Conservation (phyloP, 805 yeast genomes). For the Ogataea chonburiensis region DNA sequence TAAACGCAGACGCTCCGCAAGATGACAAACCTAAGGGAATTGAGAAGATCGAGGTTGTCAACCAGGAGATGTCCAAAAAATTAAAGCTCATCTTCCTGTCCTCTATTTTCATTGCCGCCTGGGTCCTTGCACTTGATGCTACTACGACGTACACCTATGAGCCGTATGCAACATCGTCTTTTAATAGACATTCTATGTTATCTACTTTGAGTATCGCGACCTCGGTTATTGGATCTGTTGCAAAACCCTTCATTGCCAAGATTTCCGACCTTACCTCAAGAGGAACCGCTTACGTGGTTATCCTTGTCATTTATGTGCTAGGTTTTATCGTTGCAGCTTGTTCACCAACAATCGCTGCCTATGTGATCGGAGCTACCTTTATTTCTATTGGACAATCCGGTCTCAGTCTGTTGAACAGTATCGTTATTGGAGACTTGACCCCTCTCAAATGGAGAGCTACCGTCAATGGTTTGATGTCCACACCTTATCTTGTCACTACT, state of each 20-base stretch:
- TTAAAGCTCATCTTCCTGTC: conserved; percentile 33
- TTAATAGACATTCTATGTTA: conserved; percentile 24
- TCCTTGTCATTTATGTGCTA: conserved; percentile 23
- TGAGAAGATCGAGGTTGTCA: conserved; percentile 7
- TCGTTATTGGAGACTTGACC: conserved; percentile 31
- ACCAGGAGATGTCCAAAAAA: not conserved
- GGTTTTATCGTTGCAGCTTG: conserved; percentile 29
- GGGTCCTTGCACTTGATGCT: conserved; percentile 33
- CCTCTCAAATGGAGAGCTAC: conserved; percentile 32
- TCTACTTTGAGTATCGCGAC: conserved; percentile 27
- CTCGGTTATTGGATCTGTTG: conserved; percentile 26
- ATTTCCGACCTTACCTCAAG: conserved; percentile 30
- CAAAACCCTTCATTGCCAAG: conserved; percentile 29
- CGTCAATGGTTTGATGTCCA: conserved; percentile 23
- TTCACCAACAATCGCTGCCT: conserved; percentile 26
- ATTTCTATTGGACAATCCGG: conserved; percentile 27
- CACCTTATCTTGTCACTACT: conserved; percentile 42
- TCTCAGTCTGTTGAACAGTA: conserved; percentile 20
- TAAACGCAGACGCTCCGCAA: too few relatives aligned
- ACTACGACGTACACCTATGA: conserved; percentile 34
- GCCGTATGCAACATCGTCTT: conserved; percentile 35
- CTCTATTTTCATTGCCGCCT: conserved; percentile 81
- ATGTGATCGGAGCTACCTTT: conserved; percentile 28
- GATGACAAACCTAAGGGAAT: conserved; percentile 12
- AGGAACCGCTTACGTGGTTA: conserved; percentile 23